Conservation (phyloP, 2,329 filamentous ascomycete species). For the Canariomyces notabilis region DNA sequence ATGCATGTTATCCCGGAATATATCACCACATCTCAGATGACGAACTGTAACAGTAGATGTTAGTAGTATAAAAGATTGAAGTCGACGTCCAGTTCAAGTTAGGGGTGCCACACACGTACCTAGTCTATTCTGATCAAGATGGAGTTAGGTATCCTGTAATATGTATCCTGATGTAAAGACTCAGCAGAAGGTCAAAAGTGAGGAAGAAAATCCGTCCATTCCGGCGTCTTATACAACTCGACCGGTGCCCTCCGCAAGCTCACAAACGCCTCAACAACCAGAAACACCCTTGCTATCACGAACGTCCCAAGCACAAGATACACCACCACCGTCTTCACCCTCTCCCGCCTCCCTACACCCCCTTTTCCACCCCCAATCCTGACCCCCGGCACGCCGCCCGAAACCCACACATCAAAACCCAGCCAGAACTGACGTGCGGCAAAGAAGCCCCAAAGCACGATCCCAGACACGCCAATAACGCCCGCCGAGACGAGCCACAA, state of each 20-base stretch:
- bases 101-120: no score
- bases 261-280: slow-evolving; percentile 8
- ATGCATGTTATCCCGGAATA: no score
- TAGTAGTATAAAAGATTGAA: no score
- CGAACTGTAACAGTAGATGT: no score
- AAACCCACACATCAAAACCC: slow-evolving; percentile 1
- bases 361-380: not conserved
- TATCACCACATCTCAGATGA: no score
- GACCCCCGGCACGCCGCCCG: not conserved
- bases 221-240: slow-evolving; percentile 8
- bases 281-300: slow-evolving; percentile 4
- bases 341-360: not conserved
- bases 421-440: slow-evolving; percentile 1
- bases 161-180: no score
- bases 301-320: slow-evolving; percentile 4
- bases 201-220: slow-evolving; percentile 4
- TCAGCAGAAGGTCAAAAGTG: no score
- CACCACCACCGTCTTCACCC: no score
- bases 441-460: slow-evolving; percentile 3
- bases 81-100: no score
- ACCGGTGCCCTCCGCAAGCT: not conserved
- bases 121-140: no score
- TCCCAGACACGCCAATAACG: not conserved
- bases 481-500: slow-evolving; percentile 2
- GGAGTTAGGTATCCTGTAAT: no score